Evolutionary conservation across 2,329 filamentous ascomycete species (phyloP).

Genomic region (Berkeleyomyces basicola): DNA sequence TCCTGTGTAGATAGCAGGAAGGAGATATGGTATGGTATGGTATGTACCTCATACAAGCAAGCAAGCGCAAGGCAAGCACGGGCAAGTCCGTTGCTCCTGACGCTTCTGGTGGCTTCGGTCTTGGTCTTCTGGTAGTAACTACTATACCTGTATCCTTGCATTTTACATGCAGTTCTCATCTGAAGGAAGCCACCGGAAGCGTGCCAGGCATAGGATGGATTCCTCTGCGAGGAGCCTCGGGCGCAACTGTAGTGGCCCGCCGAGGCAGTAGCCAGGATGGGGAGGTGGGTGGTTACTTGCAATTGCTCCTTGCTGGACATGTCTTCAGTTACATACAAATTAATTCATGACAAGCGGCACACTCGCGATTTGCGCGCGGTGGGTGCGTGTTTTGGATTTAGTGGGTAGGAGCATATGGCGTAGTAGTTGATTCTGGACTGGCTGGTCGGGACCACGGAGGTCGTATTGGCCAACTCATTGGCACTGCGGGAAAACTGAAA

Average conservation of each 20-base stretch:
- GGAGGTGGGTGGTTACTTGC: no score
- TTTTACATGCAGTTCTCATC: background rate
- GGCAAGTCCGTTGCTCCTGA: background rate
- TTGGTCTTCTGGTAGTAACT: background rate
- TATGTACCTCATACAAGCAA: background rate
- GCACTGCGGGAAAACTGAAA: background rate
- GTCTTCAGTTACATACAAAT: no score
- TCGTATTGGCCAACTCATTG: background rate
- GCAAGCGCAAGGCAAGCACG: background rate
- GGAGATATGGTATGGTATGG: background rate
- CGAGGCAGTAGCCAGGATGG: background rate
- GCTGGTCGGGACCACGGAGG: no score
- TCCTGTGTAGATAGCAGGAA: background rate
- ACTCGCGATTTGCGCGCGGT: no score
- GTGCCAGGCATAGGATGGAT: background rate
- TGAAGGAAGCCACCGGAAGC: background rate
- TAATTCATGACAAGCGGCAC: no score
- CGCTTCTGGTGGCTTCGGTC: background rate
- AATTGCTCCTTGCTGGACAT: no score
- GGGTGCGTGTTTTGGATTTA: no score
- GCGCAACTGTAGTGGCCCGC: background rate
- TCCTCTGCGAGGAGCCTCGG: background rate
- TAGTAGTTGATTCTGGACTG: no score
- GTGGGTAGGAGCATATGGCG: no score
- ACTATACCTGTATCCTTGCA: no score